Percentiles rank a stretch among this genome's conserved stretches.
Conservation (phyloP, 2,329 filamentous ascomycete species). For the Aspergillus candidus region DNA sequence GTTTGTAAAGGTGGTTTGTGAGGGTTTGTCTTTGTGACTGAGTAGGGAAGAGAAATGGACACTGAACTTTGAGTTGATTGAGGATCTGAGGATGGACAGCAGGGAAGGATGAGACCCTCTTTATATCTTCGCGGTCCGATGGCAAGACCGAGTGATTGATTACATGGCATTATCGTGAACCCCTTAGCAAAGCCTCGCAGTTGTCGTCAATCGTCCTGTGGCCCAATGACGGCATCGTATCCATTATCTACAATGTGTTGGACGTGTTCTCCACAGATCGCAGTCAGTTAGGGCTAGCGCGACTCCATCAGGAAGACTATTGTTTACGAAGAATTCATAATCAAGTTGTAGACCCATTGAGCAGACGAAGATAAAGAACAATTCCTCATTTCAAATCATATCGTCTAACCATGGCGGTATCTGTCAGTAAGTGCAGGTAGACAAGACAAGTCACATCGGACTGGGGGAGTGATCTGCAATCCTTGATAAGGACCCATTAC, state of each 20-base stretch:
- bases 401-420: too few species aligned
- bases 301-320: too few species aligned
- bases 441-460: too few species aligned
- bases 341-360: too few species aligned
- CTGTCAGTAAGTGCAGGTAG: too few species aligned
- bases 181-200: neutral
- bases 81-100: neutral
- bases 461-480: too few species aligned
- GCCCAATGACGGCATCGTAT: neutral
- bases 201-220: too few species aligned
- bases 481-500: too few species aligned
- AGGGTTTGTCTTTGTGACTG: neutral
- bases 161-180: too few species aligned
- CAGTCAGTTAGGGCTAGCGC: neutral
- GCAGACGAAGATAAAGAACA: too few species aligned
- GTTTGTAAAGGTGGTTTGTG: constrained; percentile 2
- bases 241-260: neutral
- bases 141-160: neutral
- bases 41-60: neutral
- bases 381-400: too few species aligned
- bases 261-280: neutral
- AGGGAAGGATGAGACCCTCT: neutral
- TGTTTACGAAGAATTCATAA: too few species aligned
- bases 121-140: constrained; percentile 4
- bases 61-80: constrained; percentile 1